Evolutionary conservation across 2,329 filamentous ascomycete species (phyloP), one percentile per base, ranked within the genome.

Genomic region (Boeremia lycopersici): DNA sequence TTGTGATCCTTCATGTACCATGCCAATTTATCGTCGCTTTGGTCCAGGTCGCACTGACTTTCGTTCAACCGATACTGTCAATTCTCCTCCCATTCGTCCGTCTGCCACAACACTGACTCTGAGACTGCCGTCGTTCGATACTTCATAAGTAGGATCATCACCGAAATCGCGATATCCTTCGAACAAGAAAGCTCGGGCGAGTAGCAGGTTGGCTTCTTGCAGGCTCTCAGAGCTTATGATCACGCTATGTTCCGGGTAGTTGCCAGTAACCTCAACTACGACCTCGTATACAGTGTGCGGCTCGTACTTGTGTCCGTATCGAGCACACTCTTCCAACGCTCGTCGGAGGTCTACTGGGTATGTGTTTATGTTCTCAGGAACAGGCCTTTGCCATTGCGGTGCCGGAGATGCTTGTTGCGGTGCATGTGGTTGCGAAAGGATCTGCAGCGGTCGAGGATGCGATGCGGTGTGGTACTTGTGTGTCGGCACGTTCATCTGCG

Each of bases 341-440:
- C 35, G 35, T n/a, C 46, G 46, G 41, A 55, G 46, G 11, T 15
- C 38, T 23, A 4, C n/a, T 33, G 60, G 62, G 25, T 63, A 64
- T 25, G 61, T 63, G 10, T 23, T 36, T 17, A 59, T 28, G 15
- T 54, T 39, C 17, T 53, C 61, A 7, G 51, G 45, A 9, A 54
- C 36, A 8, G 50, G 42, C n/a, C 30, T 47, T 33, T 10, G 11
- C 8, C 8, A 36, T 47, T 25, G 49, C 35, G 47, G 25, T n/a
- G 35, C 34, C 42, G 34, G 47, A 33, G 13, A 38, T 25, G 34
- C 38, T 30, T 52, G 52, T 6, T 28, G 52, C 23, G 57, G 48
- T 23, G 54, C 50, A 23, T 53, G 41, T 19, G 56, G 50, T 35
- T 57, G 54, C 19, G 57, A 57, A 42, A 55, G 47, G 15, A 55